These are phyloP conservation scores for Magnolia changhungtana DNA, from an alignment of 164 flowering plant genomes.

Conservation along the genomic window DNA sequence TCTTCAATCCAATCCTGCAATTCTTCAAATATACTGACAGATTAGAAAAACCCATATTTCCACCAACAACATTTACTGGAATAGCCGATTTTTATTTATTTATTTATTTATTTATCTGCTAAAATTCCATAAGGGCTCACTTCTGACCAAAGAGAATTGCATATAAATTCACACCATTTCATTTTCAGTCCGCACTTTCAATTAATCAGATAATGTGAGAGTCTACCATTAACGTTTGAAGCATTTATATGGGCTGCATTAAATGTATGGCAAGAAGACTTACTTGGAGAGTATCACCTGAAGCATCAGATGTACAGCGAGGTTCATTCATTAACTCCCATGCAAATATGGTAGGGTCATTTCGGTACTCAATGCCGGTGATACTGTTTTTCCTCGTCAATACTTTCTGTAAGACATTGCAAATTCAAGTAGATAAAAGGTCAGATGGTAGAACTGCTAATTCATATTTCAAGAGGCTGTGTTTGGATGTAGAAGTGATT, in stretches of 20 bases:
- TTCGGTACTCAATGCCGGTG: conserved; percentile 42
- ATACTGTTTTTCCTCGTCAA: conserved; percentile 42
- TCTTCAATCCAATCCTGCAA: conserved; percentile 90
- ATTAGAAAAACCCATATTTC: neutral
- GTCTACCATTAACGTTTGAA: neutral
- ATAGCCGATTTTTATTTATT: too few relatives aligned
- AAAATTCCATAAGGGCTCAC: neutral
- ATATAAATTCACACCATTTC: neutral
- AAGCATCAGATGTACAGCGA: conserved; percentile 36
- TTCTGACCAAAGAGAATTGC: neutral
- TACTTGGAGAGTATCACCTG: conserved; percentile 44
- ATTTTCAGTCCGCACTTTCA: neutral
- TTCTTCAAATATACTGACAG: conserved; percentile 12
- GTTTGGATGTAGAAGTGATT: neutral
- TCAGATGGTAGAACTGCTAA: neutral
- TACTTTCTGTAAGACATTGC: conserved; percentile 27
- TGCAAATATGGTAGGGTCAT: conserved; percentile 58
- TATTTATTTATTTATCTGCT: too few relatives aligned
- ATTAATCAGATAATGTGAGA: neutral
- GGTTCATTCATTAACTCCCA: conserved; percentile 75
- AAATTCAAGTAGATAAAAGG: conserved; percentile 1
- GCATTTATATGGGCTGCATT: neutral
- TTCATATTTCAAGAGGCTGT: neutral
- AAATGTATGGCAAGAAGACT: neutral
- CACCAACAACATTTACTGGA: neutral